Evolutionary conservation across 2,329 filamentous ascomycete genomes (phyloP), one percentile per base, ranked within the genome.

Genomic region (Claviceps sp.): DNA sequence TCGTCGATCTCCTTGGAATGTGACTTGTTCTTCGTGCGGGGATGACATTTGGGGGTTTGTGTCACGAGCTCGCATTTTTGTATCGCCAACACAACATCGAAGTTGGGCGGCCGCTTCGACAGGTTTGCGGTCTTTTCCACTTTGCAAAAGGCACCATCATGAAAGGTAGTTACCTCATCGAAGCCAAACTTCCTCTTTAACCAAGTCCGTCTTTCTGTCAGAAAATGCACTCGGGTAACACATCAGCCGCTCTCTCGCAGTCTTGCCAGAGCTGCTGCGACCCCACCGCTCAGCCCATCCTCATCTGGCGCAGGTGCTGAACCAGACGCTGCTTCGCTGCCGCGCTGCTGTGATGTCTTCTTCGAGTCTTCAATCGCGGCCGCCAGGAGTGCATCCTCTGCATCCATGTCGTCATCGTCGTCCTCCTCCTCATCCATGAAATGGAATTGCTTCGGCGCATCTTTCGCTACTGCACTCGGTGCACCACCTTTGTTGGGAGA

Each of bases 181-280:
- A 34, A 34, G 9, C 30, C 30, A 34, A 9, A 34, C 37, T n/a
- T n/a, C 37, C 37, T n/a, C 37, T 40, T n/a, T 40, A 5, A 16
- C 6, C 4, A 40, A 40, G n/a, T 16, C 37, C 37, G 37, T 9
- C 34, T 9, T 9, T 8, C 34, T 9, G 8, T 40, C 7, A 41
- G 38, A 11, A 20, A 8, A 13, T 1, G n/a, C 45, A 36, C n/a
- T 36, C 4, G 6, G 30, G 30, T 11, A 9, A 30, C 2, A 7
- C 3, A 38, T 50, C 55, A 66, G 46, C 60, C 62, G 14, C 57
- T 58, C 51, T 81, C 69, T 52, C 79, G 70, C 24, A 85, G 63
- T 56, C 69, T 81, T 7, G 79, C 79, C 54, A 85, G 61, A 16
- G 81, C 81, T 36, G 77, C 78, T 46, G 80, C 78, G 47, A 85